Evolutionary conservation across 2,329 filamentous ascomycete species (phyloP).

Genomic region (Xylariaceae sp.): DNA sequence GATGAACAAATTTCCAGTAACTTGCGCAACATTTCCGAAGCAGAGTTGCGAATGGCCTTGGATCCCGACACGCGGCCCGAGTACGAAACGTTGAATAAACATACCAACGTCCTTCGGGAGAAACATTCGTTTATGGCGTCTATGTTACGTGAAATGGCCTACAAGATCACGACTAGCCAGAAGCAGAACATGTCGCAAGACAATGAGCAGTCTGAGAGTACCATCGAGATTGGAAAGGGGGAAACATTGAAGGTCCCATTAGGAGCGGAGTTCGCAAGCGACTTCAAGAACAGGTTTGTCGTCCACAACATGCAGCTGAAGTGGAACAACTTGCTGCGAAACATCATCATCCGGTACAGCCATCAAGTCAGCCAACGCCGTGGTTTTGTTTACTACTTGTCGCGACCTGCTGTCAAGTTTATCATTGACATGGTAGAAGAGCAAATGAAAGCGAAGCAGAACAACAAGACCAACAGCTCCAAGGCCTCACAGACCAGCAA

Average conservation of each 20-base stretch:
- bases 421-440: constrained; percentile 97
- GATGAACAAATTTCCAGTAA: constrained; percentile 74
- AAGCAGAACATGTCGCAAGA: constrained; percentile 21
- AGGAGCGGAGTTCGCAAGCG: constrained; percentile 77
- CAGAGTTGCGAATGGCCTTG: constrained; percentile 61
- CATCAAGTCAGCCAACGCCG: constrained; percentile 94
- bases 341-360: constrained; percentile 94
- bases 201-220: constrained; percentile 34
- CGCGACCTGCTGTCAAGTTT: constrained; percentile 91
- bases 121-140: constrained; percentile 55
- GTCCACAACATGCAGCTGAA: constrained; percentile 97
- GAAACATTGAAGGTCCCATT: constrained; percentile 63
- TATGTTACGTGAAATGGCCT: constrained; percentile 49
- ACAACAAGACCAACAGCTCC: constrained; percentile 29
- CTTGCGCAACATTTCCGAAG: constrained; percentile 64
- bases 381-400: constrained; percentile 97
- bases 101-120: constrained; percentile 51
- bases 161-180: constrained; percentile 32
- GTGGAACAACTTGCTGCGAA: constrained; percentile 94
- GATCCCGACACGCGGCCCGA: constrained; percentile 51
- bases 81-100: constrained; percentile 54
- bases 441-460: constrained; percentile 66
- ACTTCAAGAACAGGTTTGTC: constrained; percentile 97
- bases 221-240: constrained; percentile 50
- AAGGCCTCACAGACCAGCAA: constrained; percentile 34